Conservation (phyloP, 257 asterid genomes). For the Phtheirospermum japonicum region DNA sequence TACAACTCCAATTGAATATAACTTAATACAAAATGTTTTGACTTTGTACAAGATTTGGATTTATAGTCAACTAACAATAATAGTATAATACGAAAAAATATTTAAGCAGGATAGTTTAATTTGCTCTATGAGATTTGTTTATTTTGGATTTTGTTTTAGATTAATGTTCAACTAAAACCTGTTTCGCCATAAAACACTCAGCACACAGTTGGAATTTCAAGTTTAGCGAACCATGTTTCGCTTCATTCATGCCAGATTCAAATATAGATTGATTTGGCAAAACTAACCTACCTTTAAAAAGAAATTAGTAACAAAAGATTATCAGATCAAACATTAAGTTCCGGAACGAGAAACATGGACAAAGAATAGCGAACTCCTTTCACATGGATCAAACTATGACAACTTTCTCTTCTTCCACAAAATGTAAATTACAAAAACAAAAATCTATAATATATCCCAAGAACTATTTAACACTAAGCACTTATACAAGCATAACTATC, state of each 20-base stretch:
- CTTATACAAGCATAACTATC: slow-evolving; percentile 2
- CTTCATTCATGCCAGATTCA: not conserved
- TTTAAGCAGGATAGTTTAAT: not conserved
- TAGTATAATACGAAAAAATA: not conserved
- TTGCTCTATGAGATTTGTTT: not conserved
- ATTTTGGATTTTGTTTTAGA: slow-evolving; percentile 4
- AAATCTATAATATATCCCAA: not conserved
- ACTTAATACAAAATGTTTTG: slow-evolving; percentile 1
- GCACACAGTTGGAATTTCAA: not conserved
- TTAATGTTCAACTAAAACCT: not conserved
- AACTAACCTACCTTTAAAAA: slow-evolving; percentile 10
- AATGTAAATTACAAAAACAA: not conserved
- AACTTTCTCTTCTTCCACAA: not conserved
- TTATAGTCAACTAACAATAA: not conserved
- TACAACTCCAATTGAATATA: not conserved
- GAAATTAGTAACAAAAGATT: not conserved
- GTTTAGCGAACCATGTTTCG: not conserved
- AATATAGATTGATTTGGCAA: slow-evolving; percentile 7
- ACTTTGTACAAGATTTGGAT: not conserved
- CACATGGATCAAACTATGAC: not conserved
- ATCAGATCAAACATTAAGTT: not conserved
- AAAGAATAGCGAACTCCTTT: not conserved
- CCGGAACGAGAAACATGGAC: not conserved
- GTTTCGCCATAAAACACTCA: slow-evolving; percentile 5
- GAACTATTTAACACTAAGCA: not conserved